Conservation (phyloP, 352 stramenopile genomes). For the Globisporangium uncinulatum region DNA sequence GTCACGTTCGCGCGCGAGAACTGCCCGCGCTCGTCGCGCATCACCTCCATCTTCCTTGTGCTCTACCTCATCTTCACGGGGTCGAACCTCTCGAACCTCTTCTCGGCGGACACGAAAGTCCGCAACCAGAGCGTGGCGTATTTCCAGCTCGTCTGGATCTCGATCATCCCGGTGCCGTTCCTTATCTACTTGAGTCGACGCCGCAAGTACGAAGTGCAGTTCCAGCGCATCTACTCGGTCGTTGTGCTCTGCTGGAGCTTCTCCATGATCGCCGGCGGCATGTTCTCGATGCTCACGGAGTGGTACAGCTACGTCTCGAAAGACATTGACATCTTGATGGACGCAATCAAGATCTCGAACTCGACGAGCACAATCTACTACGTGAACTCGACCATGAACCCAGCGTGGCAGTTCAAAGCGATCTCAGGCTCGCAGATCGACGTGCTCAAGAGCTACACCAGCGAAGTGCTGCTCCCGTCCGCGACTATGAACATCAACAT, state of each 20-base stretch:
- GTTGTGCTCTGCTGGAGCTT: constrained; percentile 67
- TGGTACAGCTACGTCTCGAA: constrained; percentile 73
- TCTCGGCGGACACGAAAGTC: constrained; percentile 47
- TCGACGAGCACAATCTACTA: constrained; percentile 37
- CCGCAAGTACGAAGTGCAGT: constrained; percentile 63
- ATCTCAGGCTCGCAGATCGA: constrained; percentile 46
- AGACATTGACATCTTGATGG: constrained; percentile 62
- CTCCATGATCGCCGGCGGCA: constrained; percentile 65
- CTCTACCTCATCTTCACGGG: constrained; percentile 73
- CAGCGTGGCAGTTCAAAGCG: constrained; percentile 51
- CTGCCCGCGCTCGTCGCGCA: constrained; percentile 53
- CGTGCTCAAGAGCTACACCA: constrained; percentile 59
- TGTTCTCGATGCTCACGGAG: constrained; percentile 82
- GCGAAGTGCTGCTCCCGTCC: constrained; percentile 51
- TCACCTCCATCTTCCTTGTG: constrained; percentile 57
- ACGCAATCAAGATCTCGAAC: constrained; percentile 37
- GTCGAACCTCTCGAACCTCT: constrained; percentile 64
- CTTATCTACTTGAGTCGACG: constrained; percentile 58
- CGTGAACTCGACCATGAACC: constrained; percentile 43
- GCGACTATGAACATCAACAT: constrained; percentile 82
- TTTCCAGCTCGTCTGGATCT: constrained; percentile 61
- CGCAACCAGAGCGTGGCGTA: constrained; percentile 49
- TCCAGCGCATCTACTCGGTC: constrained; percentile 67
- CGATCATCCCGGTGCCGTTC: constrained; percentile 60
- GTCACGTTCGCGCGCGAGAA: constrained; percentile 80